These are phyloP conservation scores for Fusarium xylarioides DNA, from an alignment of 2,329 filamentous ascomycete species.

Conservation along the genomic window DNA sequence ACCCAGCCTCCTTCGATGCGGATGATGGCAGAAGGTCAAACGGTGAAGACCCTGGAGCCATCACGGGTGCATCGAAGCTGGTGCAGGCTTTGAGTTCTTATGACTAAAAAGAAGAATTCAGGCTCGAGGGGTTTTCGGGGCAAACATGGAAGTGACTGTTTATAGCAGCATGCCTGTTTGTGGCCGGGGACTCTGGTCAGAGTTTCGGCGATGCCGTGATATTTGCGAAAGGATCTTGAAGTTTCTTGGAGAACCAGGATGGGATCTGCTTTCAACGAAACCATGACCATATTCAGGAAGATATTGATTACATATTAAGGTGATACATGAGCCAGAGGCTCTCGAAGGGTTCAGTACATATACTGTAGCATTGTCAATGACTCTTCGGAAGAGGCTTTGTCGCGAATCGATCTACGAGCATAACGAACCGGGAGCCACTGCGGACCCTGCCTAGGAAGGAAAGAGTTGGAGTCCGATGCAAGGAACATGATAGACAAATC, in stretches of 20 bases:
- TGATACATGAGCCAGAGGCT: neutral
- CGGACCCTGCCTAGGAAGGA: neutral
- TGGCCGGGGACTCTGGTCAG: neutral
- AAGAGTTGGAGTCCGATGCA: neutral
- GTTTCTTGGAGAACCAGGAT: neutral
- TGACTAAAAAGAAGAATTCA: neutral
- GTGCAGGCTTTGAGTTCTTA: neutral
- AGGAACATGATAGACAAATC: neutral
- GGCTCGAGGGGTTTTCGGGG: neutral
- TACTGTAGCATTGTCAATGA: neutral
- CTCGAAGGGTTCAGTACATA: neutral
- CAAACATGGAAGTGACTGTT: neutral
- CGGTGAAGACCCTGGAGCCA: neutral
- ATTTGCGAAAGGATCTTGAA: neutral
- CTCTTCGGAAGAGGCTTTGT: neutral
- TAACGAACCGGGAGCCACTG: neutral
- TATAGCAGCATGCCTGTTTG: neutral
- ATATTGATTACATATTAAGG: neutral
- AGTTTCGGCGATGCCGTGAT: slow-evolving; percentile 1
- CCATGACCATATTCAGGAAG: neutral
- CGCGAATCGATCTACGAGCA: neutral
- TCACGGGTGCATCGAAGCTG: neutral
- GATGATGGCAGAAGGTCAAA: neutral
- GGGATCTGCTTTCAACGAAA: neutral
- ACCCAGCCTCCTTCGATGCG: neutral